Percentiles rank a stretch among this genome's conserved stretches.
These are phyloP conservation scores for Athelia sp. DNA, from an alignment of 1,284 basidiomycete genomes.

Conservation along the genomic window DNA sequence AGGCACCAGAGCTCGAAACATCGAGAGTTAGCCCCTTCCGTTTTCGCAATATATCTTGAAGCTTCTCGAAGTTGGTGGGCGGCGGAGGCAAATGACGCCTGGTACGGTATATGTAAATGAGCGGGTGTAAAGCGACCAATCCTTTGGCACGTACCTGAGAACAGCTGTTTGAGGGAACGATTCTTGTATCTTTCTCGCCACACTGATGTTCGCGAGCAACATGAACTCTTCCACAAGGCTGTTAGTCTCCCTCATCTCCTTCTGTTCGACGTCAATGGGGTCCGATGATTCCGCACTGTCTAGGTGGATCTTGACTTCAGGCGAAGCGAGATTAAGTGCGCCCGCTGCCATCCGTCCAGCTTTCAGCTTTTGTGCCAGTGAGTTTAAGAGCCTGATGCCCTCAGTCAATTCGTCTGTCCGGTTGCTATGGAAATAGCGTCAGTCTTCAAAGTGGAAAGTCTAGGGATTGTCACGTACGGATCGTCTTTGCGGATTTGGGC, in stretches of 20 bases:
- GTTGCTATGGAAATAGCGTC: slow-evolving; percentile 37
- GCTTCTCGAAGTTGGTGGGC: slow-evolving; percentile 89
- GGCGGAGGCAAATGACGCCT: slow-evolving; percentile 95
- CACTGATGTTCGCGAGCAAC: slow-evolving; percentile 95
- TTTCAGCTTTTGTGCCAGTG: slow-evolving; percentile 84
- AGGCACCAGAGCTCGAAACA: slow-evolving; percentile 85
- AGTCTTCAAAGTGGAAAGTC: background rate
- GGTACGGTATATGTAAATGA: slow-evolving; percentile 3
- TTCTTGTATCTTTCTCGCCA: slow-evolving; percentile 90
- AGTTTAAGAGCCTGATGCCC: slow-evolving; percentile 88
- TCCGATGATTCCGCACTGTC: slow-evolving; percentile 91
- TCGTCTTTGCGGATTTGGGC: slow-evolving; percentile 95
- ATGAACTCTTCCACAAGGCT: slow-evolving; percentile 99
- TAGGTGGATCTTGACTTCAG: slow-evolving; percentile 96
- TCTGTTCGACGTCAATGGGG: slow-evolving; percentile 97
- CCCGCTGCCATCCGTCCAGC: slow-evolving; percentile 88
- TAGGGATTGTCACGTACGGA: slow-evolving; percentile 44
- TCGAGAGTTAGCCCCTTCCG: slow-evolving; percentile 84
- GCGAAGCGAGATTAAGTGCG: slow-evolving; percentile 94
- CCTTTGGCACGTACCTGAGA: slow-evolving; percentile 61
- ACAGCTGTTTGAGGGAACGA: slow-evolving; percentile 96
- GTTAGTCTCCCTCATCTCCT: slow-evolving; percentile 91
- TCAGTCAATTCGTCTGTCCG: slow-evolving; percentile 82
- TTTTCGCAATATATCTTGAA: slow-evolving; percentile 91
- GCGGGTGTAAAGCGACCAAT: slow-evolving; percentile 1